Evolutionary conservation across 2,329 filamentous ascomycete genomes (phyloP), one percentile per base, ranked within the genome.

Genomic region (Arachnomyces sp.): DNA sequence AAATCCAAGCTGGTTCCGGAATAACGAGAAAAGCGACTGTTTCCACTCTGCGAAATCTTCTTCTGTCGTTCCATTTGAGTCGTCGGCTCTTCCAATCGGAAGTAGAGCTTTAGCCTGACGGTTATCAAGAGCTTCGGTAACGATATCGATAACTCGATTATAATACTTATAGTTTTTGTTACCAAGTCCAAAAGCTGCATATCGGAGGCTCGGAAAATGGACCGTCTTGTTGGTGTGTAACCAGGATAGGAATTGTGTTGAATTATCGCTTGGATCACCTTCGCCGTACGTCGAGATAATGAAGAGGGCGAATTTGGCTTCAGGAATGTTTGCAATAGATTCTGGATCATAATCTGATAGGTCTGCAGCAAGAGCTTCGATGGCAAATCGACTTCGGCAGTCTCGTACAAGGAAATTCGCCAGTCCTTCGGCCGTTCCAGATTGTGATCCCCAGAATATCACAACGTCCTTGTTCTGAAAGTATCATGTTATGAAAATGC

Each of bases 131-230:
- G n/a, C 78, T 63, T 83, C 82, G 63, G 86, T 77, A 40, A 94
- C 81, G 47, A 87, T 85, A 63, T 88, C 85, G 43, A 95, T 85
- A 79, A 95, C 90, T 36, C 83, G 84, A 70, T 95, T 95, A 73
- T 94, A 95, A 69, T 95, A 88, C 61, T 95, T 88, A 63, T 95
- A 95, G 25, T 89, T 95, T 70, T 93, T 94, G 72, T 95, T 95
- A 43, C 89, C 89, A 30, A 95, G 78, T 49, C 89, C 89, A 54
- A 95, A 95, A 40, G 86, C 80, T 54, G 93, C 85, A 57, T 86
- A 95, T 73, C 74, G 59, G 82, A 77, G 48, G n/a, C 51, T 51
- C 8, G 80, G 81, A 65, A 95, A 90, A 47, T 75, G 67, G 36
- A 80, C 71, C 37, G 86, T 82, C 11, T 89, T 83, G 45, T 74